These are phyloP conservation scores for Trametopsis cervina DNA, from an alignment of 768 basidiomycete species.

Conservation along the genomic window DNA sequence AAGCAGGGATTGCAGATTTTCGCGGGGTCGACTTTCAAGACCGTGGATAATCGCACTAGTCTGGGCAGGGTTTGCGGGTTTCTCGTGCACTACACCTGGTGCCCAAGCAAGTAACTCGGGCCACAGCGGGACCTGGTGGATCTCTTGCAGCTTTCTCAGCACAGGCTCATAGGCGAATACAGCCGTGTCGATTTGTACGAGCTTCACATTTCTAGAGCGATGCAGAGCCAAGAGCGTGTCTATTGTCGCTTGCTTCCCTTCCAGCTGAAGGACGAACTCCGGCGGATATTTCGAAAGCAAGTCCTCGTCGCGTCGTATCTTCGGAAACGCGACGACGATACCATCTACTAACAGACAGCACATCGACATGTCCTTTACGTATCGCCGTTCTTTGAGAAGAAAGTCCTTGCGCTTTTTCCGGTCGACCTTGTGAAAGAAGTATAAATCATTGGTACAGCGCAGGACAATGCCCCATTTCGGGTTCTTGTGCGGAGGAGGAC, in stretches of 20 bases:
- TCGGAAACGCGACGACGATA: constrained; percentile 45
- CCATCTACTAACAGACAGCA: constrained; percentile 44
- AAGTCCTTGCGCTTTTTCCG: constrained; percentile 33
- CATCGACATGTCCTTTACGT: constrained; percentile 48
- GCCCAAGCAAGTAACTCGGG: constrained; percentile 52
- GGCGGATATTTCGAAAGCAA: constrained; percentile 42
- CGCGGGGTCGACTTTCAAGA: constrained; percentile 25
- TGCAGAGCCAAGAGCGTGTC: constrained; percentile 1
- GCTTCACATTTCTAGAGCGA: constrained; percentile 23
- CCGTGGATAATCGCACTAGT: constrained; percentile 21
- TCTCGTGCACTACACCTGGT: constrained; percentile 15
- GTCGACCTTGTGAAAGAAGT: constrained; percentile 18
- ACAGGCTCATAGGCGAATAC: constrained; percentile 60
- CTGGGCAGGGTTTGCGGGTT: constrained; percentile 4
- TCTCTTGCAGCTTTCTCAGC: constrained; percentile 46
- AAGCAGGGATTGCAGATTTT: constrained; percentile 37
- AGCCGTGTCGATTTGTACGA: constrained; percentile 55
- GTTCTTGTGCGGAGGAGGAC: constrained; percentile 25
- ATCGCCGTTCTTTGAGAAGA: constrained; percentile 31
- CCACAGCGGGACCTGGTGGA: constrained; percentile 36
- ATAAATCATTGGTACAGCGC: constrained; percentile 26
- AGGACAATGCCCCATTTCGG: constrained; percentile 28
- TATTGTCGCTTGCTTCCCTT: constrained; percentile 24
- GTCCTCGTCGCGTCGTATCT: constrained; percentile 46
- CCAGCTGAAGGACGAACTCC: constrained; percentile 45